Percentiles rank a stretch among this genome's conserved stretches.
Evolutionary conservation across 116 monocot genomes (phyloP).

Genomic region (Dioscorea cayenensis): DNA sequence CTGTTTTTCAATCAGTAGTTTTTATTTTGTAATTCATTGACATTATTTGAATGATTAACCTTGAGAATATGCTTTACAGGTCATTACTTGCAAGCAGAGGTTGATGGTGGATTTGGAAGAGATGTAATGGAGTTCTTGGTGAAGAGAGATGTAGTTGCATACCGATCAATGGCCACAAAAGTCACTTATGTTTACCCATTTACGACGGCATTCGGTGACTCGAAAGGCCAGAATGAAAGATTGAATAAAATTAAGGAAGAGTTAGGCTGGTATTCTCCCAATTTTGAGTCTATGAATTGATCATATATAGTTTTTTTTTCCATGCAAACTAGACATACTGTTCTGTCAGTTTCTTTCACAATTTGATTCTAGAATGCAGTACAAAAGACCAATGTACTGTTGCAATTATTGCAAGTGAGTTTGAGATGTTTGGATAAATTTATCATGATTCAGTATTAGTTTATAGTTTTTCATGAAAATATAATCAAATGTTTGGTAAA

Average conservation of each 20-base stretch:
- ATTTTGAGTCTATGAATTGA: constrained; percentile 60
- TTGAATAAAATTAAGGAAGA: constrained; percentile 50
- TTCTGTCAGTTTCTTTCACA: too few species aligned
- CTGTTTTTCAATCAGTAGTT: background rate
- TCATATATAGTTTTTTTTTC: background rate
- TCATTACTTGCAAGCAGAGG: constrained; percentile 71
- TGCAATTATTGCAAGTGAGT: too few species aligned
- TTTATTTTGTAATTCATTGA: background rate
- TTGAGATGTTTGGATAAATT: too few species aligned
- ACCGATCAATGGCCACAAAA: constrained; percentile 73
- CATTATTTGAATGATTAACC: background rate
- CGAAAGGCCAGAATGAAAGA: constrained; percentile 76
- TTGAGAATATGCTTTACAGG: constrained; percentile 25
- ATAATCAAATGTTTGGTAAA: too few species aligned
- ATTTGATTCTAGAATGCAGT: too few species aligned
- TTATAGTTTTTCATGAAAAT: too few species aligned
- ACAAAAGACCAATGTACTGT: too few species aligned
- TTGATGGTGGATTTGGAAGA: constrained; percentile 74
- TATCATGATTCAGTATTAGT: too few species aligned
- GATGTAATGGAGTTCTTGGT: constrained; percentile 88
- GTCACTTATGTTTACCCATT: constrained; percentile 90
- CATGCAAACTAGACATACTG: background rate
- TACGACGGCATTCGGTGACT: constrained; percentile 83
- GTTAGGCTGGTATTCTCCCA: constrained; percentile 79
- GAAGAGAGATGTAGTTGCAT: constrained; percentile 60